Evolutionary conservation across 352 stramenopile species (phyloP), one percentile per base, ranked within the genome.

Genomic region (Pythium brachiatum): DNA sequence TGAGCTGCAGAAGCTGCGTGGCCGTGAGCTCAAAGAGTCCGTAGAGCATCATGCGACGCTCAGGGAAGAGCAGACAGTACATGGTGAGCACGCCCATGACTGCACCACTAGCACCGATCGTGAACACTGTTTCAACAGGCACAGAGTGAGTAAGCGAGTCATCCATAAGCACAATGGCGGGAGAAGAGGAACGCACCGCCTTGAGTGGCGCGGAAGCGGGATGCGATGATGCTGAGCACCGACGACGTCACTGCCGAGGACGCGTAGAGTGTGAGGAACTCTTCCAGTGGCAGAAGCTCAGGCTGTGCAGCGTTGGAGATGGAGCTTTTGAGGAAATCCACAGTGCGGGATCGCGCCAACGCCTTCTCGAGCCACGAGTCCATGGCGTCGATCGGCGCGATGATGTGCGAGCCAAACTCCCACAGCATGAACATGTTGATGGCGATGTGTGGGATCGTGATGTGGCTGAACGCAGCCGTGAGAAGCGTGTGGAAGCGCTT

Each of bases 381-480:
- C 18, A 61, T 44, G 16, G 47, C 60, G 56, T 84, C 38, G 23
- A 64, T 54, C 16, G 60, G 60, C 7, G 81, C 70, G 32, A 94
- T 39, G n/a, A 92, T 73, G 21, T 88, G 73, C 6, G 68, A 74
- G 0, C 86, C 86, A 65, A 94, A 94, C 59, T 94, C 78, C 86
- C 86, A 94, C 55, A 94, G 67, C 86, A 94, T 94, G 53, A 92
- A 93, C 86, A 94, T 93, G 66, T 94, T 94, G 72, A 92, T 88
- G 32, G 66, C 81, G 53, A 92, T 89, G 57, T 94, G 86, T 9
- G 79, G 76, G 27, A 90, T 68, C 50, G 86, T 92, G 43, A 92
- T 90, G 58, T 94, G 86, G 66, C 86, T 94, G 66, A 94, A 92
- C 13, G 83, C 80, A 7, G 81, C 88, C 27, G 86, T 92, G 34